phyloP scores from a whole-genome alignment of 805 yeast species.

The Cyberlindnera mycetangii region DNA sequence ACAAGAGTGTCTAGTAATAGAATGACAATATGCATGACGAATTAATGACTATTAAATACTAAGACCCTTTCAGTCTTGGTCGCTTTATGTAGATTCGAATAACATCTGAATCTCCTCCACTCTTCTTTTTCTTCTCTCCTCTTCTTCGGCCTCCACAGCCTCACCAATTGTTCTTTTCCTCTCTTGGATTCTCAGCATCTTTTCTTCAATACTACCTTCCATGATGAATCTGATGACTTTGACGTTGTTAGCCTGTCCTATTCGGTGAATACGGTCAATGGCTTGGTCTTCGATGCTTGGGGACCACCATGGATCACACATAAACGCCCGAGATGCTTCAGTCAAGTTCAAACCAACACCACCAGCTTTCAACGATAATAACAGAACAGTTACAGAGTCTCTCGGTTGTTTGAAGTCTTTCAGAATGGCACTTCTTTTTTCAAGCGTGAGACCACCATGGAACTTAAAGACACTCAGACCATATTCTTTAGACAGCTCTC shows the following conservation, averaged over 20 bases:
- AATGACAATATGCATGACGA: slow-evolving; percentile 1
- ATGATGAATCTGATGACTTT: slow-evolving; percentile 77
- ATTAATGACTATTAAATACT: background rate
- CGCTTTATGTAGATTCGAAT: slow-evolving; percentile 39
- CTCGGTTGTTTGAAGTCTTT: slow-evolving; percentile 46
- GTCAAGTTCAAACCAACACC: slow-evolving; percentile 92
- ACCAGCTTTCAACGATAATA: slow-evolving; percentile 84
- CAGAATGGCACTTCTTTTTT: slow-evolving; percentile 60
- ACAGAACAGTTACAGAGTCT: slow-evolving; percentile 43
- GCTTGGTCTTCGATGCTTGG: slow-evolving; percentile 91
- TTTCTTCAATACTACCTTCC: slow-evolving; percentile 79
- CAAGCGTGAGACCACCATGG: slow-evolving; percentile 75
- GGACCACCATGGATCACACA: slow-evolving; percentile 99
- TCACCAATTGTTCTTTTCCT: slow-evolving; percentile 79
- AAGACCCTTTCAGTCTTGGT: background rate
- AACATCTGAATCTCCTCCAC: slow-evolving; percentile 71
- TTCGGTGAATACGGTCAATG: slow-evolving; percentile 85
- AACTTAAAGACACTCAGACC: slow-evolving; percentile 64
- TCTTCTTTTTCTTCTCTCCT: slow-evolving; percentile 64
- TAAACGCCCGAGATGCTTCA: slow-evolving; percentile 76
- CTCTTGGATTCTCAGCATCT: slow-evolving; percentile 86
- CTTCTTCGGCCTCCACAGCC: slow-evolving; percentile 72
- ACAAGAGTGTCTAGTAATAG: slow-evolving; percentile 11
- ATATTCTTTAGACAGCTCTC: slow-evolving; percentile 46
- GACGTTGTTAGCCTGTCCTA: slow-evolving; percentile 77